These are phyloP conservation scores for Lagerstroemia speciosa DNA, from an alignment of 345 rosid genomes.

Conservation along the genomic window DNA sequence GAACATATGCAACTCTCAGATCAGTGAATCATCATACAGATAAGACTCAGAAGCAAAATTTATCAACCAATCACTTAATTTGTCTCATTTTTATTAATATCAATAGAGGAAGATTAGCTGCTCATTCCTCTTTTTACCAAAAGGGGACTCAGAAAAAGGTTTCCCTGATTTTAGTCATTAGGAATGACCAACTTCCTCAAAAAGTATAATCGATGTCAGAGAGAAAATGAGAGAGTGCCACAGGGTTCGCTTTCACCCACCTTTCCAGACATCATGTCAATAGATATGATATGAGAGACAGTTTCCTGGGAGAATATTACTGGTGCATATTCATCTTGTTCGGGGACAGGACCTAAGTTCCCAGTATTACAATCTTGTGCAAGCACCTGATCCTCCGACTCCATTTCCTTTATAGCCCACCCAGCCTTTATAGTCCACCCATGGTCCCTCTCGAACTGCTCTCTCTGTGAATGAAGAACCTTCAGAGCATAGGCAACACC, in stretches of 20 bases:
- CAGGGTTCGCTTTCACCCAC: slow-evolving; percentile 20
- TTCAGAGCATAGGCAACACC: slow-evolving; percentile 97
- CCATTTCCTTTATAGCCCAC: slow-evolving; percentile 90
- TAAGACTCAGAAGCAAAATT: background rate
- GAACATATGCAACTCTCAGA: background rate
- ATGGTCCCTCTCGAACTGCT: slow-evolving; percentile 68
- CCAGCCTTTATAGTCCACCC: slow-evolving; percentile 70
- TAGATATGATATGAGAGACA: slow-evolving; percentile 86
- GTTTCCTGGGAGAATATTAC: slow-evolving; percentile 93
- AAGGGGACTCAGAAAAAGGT: no score
- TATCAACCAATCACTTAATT: background rate
- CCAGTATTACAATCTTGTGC: slow-evolving; percentile 75
- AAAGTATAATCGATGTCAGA: background rate
- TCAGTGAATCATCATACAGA: background rate
- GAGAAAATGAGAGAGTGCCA: background rate
- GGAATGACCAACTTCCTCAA: no score
- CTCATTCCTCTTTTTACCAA: background rate
- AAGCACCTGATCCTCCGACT: slow-evolving; percentile 71
- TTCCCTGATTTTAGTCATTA: no score
- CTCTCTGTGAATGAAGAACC: slow-evolving; percentile 76
- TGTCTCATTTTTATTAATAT: background rate
- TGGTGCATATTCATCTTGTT: slow-evolving; percentile 91
- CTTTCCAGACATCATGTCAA: slow-evolving; percentile 99
- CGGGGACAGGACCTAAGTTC: slow-evolving; percentile 83
- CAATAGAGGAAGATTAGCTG: background rate